Conservation (phyloP, 768 basidiomycete genomes). For the Artomyces pyxidatus region DNA sequence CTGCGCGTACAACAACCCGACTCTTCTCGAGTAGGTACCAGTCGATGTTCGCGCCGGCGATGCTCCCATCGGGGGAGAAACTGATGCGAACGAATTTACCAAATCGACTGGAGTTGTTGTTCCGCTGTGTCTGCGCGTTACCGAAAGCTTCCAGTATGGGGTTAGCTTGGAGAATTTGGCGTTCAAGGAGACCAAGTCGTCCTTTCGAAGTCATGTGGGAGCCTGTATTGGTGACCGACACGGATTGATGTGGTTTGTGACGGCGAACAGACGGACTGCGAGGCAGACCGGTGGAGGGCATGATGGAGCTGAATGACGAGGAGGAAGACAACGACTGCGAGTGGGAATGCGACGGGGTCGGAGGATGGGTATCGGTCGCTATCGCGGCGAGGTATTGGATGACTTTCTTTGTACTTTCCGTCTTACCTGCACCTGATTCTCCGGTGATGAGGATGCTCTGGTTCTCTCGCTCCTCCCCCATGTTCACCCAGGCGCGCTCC, state of each 20-base stretch:
- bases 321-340: conserved; percentile 52
- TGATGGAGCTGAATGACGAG: conserved; percentile 39
- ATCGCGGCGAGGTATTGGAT: conserved; percentile 99
- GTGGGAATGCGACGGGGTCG: conserved; percentile 54
- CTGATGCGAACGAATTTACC: conserved; percentile 97
- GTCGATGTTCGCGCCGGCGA: conserved; percentile 96
- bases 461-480: conserved; percentile 95
- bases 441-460: conserved; percentile 99
- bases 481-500: conserved; percentile 96
- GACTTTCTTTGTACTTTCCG: conserved; percentile 98
- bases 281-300: conserved; percentile 63
- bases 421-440: conserved; percentile 98
- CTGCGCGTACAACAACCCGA: conserved; percentile 79
- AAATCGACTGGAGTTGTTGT: conserved; percentile 98
- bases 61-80: conserved; percentile 88
- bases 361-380: conserved; percentile 68
- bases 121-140: conserved; percentile 95
- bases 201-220: conserved; percentile 49
- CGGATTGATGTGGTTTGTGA: conserved; percentile 42
- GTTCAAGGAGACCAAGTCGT: conserved; percentile 81
- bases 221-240: conserved; percentile 38
- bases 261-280: conserved; percentile 45
- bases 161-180: conserved; percentile 95
- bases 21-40: conserved; percentile 99
- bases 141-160: conserved; percentile 97